These are phyloP conservation scores for Pistacia integerrima DNA, from an alignment of 345 rosid genomes.

Conservation along the genomic window DNA sequence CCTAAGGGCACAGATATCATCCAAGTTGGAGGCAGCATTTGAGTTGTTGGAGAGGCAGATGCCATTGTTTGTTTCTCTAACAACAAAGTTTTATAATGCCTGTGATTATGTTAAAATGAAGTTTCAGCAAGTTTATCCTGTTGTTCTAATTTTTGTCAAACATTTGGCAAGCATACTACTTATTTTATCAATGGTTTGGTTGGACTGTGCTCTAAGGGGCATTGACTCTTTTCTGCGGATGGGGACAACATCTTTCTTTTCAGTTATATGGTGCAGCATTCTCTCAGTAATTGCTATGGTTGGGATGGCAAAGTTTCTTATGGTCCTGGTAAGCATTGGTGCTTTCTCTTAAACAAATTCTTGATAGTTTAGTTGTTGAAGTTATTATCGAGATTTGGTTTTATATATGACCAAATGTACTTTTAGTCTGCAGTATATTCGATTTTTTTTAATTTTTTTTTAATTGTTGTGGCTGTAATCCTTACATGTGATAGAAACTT, in stretches of 20 bases:
- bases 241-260: slow-evolving; percentile 86
- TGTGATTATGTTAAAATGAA: slow-evolving; percentile 53
- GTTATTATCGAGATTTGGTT: not conserved
- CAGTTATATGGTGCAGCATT: slow-evolving; percentile 87
- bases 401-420: not conserved
- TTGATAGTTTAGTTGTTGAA: slow-evolving; percentile 14
- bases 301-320: slow-evolving; percentile 69
- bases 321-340: slow-evolving; percentile 63
- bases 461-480: not conserved
- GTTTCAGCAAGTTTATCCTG: slow-evolving; percentile 54
- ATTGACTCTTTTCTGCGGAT: slow-evolving; percentile 80
- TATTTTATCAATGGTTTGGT: slow-evolving; percentile 74
- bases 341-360: not conserved
- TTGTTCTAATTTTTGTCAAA: slow-evolving; percentile 66
- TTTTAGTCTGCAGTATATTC: slow-evolving; percentile 1
- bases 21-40: slow-evolving; percentile 40
- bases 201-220: slow-evolving; percentile 89
- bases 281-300: slow-evolving; percentile 77
- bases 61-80: slow-evolving; percentile 46
- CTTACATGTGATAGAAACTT: not conserved
- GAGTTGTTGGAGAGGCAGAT: slow-evolving; percentile 65
- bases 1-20: slow-evolving; percentile 41
- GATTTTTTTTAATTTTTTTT: not conserved
- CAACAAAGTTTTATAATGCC: slow-evolving; percentile 37
- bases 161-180: slow-evolving; percentile 70